Evolutionary conservation across 1,284 basidiomycete species (phyloP).

Genomic region (Golubevia pallescens): DNA sequence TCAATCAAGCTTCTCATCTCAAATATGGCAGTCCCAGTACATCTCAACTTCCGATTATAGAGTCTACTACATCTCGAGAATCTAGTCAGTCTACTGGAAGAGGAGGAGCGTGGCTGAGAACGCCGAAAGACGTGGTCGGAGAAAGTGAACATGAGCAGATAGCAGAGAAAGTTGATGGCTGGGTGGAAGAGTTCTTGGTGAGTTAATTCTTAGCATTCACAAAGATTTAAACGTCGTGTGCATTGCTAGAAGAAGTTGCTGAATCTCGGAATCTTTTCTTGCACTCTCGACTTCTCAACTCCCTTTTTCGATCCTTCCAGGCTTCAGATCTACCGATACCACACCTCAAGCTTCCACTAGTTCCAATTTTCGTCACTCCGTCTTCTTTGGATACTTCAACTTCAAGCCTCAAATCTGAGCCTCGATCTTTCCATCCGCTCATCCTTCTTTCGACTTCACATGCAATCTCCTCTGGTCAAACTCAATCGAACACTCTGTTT

Average conservation of each 20-base stretch:
- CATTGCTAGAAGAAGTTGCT: no score
- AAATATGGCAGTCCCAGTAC: slow-evolving; percentile 1
- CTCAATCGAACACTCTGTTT: slow-evolving; percentile 11
- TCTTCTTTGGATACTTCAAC: no score
- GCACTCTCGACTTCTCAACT: no score
- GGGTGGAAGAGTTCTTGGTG: slow-evolving; percentile 13
- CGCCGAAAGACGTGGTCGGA: slow-evolving; percentile 9
- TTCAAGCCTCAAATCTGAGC: no score
- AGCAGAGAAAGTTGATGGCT: slow-evolving; percentile 23
- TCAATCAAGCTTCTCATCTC: slow-evolving; percentile 28
- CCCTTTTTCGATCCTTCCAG: slow-evolving; percentile 12
- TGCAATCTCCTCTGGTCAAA: no score
- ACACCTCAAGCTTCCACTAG: slow-evolving; percentile 25
- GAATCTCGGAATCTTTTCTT: no score
- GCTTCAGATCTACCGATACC: slow-evolving; percentile 43
- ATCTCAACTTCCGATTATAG: slow-evolving; percentile 8
- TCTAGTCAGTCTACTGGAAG: background rate
- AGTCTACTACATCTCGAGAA: slow-evolving; percentile 19
- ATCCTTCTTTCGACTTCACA: no score
- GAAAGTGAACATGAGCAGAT: slow-evolving; percentile 48
- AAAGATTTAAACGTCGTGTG: no score
- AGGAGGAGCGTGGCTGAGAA: background rate
- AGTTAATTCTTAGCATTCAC: no score
- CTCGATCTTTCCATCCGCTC: no score
- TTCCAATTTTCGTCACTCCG: slow-evolving; percentile 32